Evolutionary conservation across 2,329 filamentous ascomycete species (phyloP).

Genomic region (Geosmithia flava): DNA sequence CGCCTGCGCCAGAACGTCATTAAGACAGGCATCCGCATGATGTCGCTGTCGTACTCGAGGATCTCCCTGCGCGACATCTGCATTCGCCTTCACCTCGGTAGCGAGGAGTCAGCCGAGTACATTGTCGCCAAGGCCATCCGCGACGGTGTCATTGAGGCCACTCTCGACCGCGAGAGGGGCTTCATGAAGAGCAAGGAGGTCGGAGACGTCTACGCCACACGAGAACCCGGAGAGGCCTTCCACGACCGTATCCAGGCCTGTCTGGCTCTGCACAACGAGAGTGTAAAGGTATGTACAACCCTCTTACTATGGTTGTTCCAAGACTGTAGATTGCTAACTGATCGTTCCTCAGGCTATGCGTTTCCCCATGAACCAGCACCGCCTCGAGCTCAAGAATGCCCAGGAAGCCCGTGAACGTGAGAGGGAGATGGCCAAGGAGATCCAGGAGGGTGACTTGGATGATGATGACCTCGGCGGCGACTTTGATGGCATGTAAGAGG

Average conservation of each 20-base stretch:
- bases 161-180: conserved; percentile 82
- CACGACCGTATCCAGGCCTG: conserved; percentile 93
- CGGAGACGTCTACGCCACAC: conserved; percentile 89
- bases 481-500: conserved; percentile 79
- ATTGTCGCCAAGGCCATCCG: conserved; percentile 98
- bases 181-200: conserved; percentile 99
- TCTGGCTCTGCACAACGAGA: conserved; percentile 87
- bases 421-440: conserved; percentile 96
- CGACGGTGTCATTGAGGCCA: conserved; percentile 93
- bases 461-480: conserved; percentile 93
- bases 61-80: conserved; percentile 97
- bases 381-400: conserved; percentile 92
- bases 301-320: neutral
- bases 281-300: conserved; percentile 67
- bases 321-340: conserved; percentile 12
- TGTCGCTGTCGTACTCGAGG: conserved; percentile 93
- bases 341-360: conserved; percentile 64
- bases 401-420: conserved; percentile 96
- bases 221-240: conserved; percentile 93
- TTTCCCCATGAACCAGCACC: conserved; percentile 98
- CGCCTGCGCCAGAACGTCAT: conserved; percentile 97
- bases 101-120: conserved; percentile 96
- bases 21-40: conserved; percentile 98
- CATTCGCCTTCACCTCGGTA: conserved; percentile 83
- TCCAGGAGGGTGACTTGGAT: conserved; percentile 92